A percentile compares a stretch with the other conserved stretches of the same genome.
phyloP scores from a whole-genome alignment of 2,329 filamentous ascomycete species.

The Monosporascus sp. region DNA sequence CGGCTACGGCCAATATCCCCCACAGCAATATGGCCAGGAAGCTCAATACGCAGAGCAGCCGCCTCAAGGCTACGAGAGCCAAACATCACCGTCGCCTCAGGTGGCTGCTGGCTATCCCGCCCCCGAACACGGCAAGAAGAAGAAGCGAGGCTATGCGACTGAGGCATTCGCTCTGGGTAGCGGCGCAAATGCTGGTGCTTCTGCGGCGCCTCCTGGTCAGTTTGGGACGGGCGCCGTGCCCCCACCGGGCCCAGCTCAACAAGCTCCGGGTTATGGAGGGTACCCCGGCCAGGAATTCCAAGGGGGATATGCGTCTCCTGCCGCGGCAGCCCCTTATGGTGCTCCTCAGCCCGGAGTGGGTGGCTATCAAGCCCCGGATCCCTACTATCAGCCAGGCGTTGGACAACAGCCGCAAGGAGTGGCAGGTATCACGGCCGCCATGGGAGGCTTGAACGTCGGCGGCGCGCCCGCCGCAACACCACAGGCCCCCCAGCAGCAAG shows the following conservation, averaged over 20 bases:
- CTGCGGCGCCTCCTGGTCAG: slow-evolving; percentile 35
- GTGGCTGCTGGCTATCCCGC: slow-evolving; percentile 22
- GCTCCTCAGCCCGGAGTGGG: slow-evolving; percentile 43
- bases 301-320: slow-evolving; percentile 24
- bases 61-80: slow-evolving; percentile 32
- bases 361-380: slow-evolving; percentile 64
- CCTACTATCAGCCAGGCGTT: slow-evolving; percentile 57
- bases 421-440: slow-evolving; percentile 74
- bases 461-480: slow-evolving; percentile 47
- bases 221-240: slow-evolving; percentile 31
- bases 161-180: slow-evolving; percentile 90
- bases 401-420: slow-evolving; percentile 46
- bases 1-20: slow-evolving; percentile 47
- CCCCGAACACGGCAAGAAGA: slow-evolving; percentile 60
- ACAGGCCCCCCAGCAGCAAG: slow-evolving; percentile 43
- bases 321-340: slow-evolving; percentile 32
- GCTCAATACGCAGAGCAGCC: slow-evolving; percentile 35
- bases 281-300: slow-evolving; percentile 47
- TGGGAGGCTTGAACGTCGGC: slow-evolving; percentile 80
- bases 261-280: slow-evolving; percentile 50
- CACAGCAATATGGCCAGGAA: slow-evolving; percentile 36
- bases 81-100: slow-evolving; percentile 31
- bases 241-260: slow-evolving; percentile 33
- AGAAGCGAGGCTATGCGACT: slow-evolving; percentile 92
- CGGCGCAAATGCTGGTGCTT: slow-evolving; percentile 71